These are phyloP conservation scores for Glaciozyma martinii DNA, from an alignment of 768 basidiomycete genomes.

Conservation along the genomic window DNA sequence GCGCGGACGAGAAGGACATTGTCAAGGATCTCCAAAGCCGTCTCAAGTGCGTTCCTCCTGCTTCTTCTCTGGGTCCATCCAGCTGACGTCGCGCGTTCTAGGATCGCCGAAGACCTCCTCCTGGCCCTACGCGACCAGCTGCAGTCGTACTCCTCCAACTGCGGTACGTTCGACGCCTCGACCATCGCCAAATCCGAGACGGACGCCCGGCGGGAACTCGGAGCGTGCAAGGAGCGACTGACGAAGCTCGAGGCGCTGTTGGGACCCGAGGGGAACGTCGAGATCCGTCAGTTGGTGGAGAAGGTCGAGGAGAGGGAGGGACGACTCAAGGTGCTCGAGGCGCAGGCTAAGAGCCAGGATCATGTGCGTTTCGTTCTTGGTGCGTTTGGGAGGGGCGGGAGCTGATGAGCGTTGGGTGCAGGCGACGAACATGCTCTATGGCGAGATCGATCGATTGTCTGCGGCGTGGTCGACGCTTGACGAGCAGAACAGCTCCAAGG, in stretches of 20 bases:
- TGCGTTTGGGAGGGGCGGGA: background rate
- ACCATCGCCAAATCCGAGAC: conserved; percentile 44
- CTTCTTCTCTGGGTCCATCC: background rate
- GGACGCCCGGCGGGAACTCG: conserved; percentile 35
- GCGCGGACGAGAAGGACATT: conserved; percentile 37
- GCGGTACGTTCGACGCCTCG: conserved; percentile 48
- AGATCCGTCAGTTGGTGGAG: conserved; percentile 48
- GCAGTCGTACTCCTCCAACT: conserved; percentile 46
- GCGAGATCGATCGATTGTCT: conserved; percentile 76
- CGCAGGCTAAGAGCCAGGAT: conserved; percentile 57
- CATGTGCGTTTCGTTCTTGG: conserved; percentile 46
- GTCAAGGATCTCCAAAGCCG: conserved; percentile 43
- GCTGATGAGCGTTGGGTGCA: conserved; percentile 38
- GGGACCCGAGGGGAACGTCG: conserved; percentile 50
- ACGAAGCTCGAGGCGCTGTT: conserved; percentile 56
- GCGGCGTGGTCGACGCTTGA: conserved; percentile 78
- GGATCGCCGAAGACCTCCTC: conserved; percentile 14
- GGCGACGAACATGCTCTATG: conserved; percentile 67
- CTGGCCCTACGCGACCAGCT: conserved; percentile 30
- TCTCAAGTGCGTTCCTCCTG: conserved; percentile 7
- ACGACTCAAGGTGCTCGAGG: conserved; percentile 54
- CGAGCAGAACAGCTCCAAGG: conserved; percentile 68
- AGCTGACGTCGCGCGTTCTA: background rate
- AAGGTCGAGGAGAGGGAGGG: conserved; percentile 58
- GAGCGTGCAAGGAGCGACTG: conserved; percentile 38